Base-by-base conservation (phyloP, 768 basidiomycete genomes). In the Tubosaeta brunneosetosa region DNA sequence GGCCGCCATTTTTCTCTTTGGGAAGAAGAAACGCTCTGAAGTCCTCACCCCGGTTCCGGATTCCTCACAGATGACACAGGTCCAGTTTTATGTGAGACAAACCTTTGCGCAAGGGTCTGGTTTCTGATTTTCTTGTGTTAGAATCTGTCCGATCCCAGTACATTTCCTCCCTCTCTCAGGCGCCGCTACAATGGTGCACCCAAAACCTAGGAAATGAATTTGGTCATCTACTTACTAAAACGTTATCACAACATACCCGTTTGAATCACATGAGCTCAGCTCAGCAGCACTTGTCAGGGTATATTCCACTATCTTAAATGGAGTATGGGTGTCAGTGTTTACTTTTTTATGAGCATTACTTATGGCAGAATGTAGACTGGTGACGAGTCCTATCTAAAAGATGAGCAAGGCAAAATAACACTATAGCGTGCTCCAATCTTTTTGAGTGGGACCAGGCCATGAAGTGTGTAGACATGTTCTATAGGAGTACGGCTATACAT, bases 1-100 rank as follows among this genome's bases (percentile, higher is more conserved):
- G 2, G 55, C 60, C 6, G 40, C 67, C 6, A 59, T 75, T 47
- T 83, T 77, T 73, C 72, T 76, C 55, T 55, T 67, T 31, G 61
- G 57, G 36, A 64, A 44, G 34, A 69, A 57, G 36, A 65, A 60
- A 17, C 67, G 68, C 32, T 55, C 71, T 43, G 55, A 52, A 45
- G 41, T 32, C 17, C 45, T 63, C 36, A 53, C 58, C 7, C 59
- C 64, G 19, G 22, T 22, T 22, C 22, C 3, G 22, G 22, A 22
- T 22, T 22, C 46, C 41, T 25, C 57, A 3, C 51, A 58, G 45
- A 62, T 64, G 59, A 42, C 43, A 36, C 62, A 65, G 22, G 64
- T 56, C 16, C 64, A 10, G 46, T 45, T 71, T 16, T 71, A 72
- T 45, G 69, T 70, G 36, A 61, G 67, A 22, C 33, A 42, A 9